Conservation (phyloP, 2,329 filamentous ascomycete genomes). For the Talaromyces sp. region DNA sequence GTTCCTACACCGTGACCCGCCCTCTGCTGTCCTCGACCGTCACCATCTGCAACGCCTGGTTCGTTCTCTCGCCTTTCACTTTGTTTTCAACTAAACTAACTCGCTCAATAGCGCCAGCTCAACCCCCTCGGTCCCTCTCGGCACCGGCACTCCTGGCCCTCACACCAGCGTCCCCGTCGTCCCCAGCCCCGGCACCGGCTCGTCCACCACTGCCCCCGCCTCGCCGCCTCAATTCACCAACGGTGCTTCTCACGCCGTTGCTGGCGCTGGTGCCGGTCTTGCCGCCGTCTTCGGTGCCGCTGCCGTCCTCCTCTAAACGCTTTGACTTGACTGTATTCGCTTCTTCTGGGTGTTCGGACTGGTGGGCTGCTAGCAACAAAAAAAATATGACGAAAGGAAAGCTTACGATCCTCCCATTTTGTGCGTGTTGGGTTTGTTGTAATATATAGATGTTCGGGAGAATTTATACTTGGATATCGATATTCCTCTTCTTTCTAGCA, state of each 20-base stretch:
- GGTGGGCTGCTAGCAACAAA: not conserved
- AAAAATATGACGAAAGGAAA: not conserved
- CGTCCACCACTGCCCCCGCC: conserved; percentile 11
- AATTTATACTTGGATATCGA: not conserved
- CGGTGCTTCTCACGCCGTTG: conserved; percentile 46
- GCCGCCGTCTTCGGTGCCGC: conserved; percentile 50
- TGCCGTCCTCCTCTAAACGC: conserved; percentile 41
- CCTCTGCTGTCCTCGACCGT: conserved; percentile 52
- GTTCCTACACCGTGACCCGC: conserved; percentile 61
- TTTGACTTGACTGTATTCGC: not conserved
- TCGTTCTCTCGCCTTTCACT: conserved; percentile 13
- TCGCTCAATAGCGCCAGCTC: not conserved
- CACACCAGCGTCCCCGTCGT: conserved; percentile 19
- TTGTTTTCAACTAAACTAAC: not conserved
- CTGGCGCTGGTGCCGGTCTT: conserved; percentile 46
- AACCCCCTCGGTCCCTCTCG: conserved; percentile 6
- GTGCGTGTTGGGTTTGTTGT: not conserved
- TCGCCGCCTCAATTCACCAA: conserved; percentile 40
- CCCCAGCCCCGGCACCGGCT: conserved; percentile 14
- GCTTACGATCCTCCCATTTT: not conserved
- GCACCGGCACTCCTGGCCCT: conserved; percentile 6
- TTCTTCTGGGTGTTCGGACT: not conserved
- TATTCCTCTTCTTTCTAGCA: not conserved
- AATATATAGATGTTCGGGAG: not conserved
- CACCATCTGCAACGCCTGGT: conserved; percentile 39